Conservation (phyloP, 2,329 filamentous ascomycete species). For the Fusarium foetens region DNA sequence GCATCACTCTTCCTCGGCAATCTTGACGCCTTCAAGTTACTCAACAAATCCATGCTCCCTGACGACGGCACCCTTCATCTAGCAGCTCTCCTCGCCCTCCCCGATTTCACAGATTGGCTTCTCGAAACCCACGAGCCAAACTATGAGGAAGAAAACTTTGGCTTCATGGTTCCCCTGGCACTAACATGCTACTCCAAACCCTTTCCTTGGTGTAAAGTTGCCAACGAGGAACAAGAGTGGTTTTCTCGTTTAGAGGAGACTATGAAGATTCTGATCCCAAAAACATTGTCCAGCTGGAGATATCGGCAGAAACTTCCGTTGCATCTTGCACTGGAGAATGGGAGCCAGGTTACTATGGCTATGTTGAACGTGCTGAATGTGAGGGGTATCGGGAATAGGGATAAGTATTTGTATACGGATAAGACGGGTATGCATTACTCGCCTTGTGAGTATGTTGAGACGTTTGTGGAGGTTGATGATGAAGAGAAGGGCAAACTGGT, state of each 20-base stretch:
- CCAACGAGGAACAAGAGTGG: slow-evolving; percentile 14
- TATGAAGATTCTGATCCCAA: slow-evolving; percentile 7
- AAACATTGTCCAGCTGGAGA: not conserved
- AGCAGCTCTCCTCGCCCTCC: slow-evolving; percentile 8
- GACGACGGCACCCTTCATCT: slow-evolving; percentile 22
- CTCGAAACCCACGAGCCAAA: slow-evolving; percentile 14
- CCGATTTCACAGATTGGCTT: slow-evolving; percentile 12
- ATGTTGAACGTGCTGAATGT: slow-evolving; percentile 2
- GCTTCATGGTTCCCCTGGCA: slow-evolving; percentile 18
- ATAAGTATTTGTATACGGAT: slow-evolving; percentile 16
- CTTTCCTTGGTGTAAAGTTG: slow-evolving; percentile 16
- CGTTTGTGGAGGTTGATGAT: slow-evolving; percentile 7
- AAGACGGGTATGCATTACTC: slow-evolving; percentile 14
- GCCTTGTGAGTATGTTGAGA: slow-evolving; percentile 14
- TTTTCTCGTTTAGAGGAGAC: slow-evolving; percentile 6
- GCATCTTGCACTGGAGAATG: slow-evolving; percentile 21
- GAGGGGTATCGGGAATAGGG: not conserved
- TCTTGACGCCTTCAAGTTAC: slow-evolving; percentile 2
- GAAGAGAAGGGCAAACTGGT: slow-evolving; percentile 14
- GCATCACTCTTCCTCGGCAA: slow-evolving; percentile 17
- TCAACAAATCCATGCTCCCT: not conserved
- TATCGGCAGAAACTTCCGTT: slow-evolving; percentile 9
- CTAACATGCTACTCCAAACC: slow-evolving; percentile 9
- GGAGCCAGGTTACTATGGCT: not conserved
- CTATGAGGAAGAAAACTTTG: slow-evolving; percentile 20